Percentiles rank a stretch among this genome's conserved stretches.
Conservation (phyloP, 2,329 filamentous ascomycete species). For the Claviceps citrina region DNA sequence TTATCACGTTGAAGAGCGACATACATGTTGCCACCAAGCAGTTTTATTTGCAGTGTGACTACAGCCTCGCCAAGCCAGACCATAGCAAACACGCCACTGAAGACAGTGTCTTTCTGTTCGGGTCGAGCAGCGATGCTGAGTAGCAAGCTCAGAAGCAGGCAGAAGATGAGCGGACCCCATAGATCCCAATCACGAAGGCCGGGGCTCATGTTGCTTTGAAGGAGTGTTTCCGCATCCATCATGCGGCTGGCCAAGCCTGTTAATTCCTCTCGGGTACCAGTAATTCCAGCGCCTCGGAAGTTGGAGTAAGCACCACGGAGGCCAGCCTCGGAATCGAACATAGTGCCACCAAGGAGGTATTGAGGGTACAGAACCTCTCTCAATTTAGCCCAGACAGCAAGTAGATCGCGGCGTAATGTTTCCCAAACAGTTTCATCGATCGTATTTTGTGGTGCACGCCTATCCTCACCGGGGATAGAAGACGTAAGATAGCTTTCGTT, state of each 20-base stretch:
- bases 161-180: slow-evolving; percentile 94
- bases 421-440: slow-evolving; percentile 97
- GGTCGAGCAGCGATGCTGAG: slow-evolving; percentile 66
- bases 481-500: slow-evolving; percentile 77
- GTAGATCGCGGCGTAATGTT: slow-evolving; percentile 78
- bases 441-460: slow-evolving; percentile 75
- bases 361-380: slow-evolving; percentile 91
- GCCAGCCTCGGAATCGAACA: slow-evolving; percentile 40
- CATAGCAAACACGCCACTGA: slow-evolving; percentile 90
- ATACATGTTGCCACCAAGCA: slow-evolving; percentile 92
- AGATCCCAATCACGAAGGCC: slow-evolving; percentile 93
- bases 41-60: slow-evolving; percentile 94
- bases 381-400: slow-evolving; percentile 96
- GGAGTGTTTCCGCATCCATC: slow-evolving; percentile 46
- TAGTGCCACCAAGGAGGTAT: slow-evolving; percentile 64
- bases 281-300: slow-evolving; percentile 41
- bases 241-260: slow-evolving; percentile 45
- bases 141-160: slow-evolving; percentile 72
- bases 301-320: slow-evolving; percentile 47
- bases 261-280: slow-evolving; percentile 46
- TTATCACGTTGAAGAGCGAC: slow-evolving; percentile 21
- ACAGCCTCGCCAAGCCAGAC: slow-evolving; percentile 95
- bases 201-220: slow-evolving; percentile 65
- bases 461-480: slow-evolving; percentile 82
- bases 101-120: slow-evolving; percentile 75